Percentiles rank a stretch among this genome's conserved stretches.
Evolutionary conservation across 192 early-diverging fungal species (phyloP).

Genomic region (Chytriomyces hyalinus): DNA sequence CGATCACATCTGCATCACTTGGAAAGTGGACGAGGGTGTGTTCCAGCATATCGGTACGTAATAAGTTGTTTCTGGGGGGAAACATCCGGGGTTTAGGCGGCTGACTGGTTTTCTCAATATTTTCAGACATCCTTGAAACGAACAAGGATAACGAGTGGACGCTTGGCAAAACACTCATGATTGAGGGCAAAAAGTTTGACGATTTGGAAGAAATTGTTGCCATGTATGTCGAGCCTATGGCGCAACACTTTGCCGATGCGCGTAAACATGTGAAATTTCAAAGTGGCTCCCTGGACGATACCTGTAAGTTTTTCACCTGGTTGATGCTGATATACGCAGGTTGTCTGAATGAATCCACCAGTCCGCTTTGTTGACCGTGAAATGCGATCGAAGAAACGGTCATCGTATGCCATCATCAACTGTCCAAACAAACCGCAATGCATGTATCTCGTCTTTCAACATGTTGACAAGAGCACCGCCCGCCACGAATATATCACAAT

Average conservation of each 20-base stretch:
- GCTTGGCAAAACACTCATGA: constrained; percentile 69
- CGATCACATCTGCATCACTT: constrained; percentile 89
- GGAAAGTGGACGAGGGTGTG: constrained; percentile 86
- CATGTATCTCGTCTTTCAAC: constrained; percentile 79
- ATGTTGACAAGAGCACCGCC: constrained; percentile 59
- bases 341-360: constrained; percentile 48
- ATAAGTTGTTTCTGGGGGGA: background rate
- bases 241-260: constrained; percentile 70
- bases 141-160: constrained; percentile 76
- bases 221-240: constrained; percentile 85
- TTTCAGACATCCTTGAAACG: constrained; percentile 68
- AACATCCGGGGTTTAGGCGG: background rate
- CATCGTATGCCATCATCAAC: constrained; percentile 83
- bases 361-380: constrained; percentile 45
- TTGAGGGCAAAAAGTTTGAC: constrained; percentile 73
- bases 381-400: constrained; percentile 63
- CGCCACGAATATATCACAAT: constrained; percentile 77
- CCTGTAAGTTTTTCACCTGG: constrained; percentile 59
- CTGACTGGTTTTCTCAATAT: background rate
- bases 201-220: constrained; percentile 93
- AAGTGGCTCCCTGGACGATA: constrained; percentile 57
- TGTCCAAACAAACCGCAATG: constrained; percentile 71
- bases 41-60: constrained; percentile 83
- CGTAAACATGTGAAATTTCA: constrained; percentile 81
- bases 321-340: constrained; percentile 35